phyloP scores from a whole-genome alignment of 306 rosid genomes.

The Sesbania bispinosa region DNA sequence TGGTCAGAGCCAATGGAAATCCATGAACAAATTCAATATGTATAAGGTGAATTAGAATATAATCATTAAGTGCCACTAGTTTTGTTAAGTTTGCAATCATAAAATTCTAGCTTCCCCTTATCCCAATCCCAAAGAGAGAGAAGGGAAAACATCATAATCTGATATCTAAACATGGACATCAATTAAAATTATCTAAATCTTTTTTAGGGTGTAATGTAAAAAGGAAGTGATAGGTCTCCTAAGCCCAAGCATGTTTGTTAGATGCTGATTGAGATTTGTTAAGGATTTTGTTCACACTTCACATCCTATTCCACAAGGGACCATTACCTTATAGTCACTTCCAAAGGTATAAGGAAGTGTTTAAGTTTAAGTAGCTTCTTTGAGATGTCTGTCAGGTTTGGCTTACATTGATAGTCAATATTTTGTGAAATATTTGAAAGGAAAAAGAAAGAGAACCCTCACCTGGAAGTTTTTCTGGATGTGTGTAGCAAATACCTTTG shows the following conservation, averaged over 20 bases:
- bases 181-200: not conserved
- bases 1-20: not conserved
- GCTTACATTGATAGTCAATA: not conserved
- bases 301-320: too few species aligned
- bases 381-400: not conserved
- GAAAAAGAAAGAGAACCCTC: constrained; percentile 17
- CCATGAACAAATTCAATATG: not conserved
- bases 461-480: constrained; percentile 86
- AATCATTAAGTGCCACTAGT: not conserved
- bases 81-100: not conserved
- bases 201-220: not conserved
- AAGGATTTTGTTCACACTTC: too few species aligned
- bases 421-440: not conserved
- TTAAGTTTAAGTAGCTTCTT: not conserved
- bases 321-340: too few species aligned
- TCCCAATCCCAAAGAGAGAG: not conserved
- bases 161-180: not conserved
- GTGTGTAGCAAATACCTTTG: constrained; percentile 72
- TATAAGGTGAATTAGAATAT: not conserved
- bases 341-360: too few species aligned
- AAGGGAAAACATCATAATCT: not conserved
- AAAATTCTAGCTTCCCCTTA: not conserved
- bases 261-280: not conserved
- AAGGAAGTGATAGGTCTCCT: not conserved
- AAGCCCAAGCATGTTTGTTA: not conserved